Evolutionary conservation across 768 basidiomycete genomes (phyloP).

Genomic region (Xerocomellus chrysenteron): DNA sequence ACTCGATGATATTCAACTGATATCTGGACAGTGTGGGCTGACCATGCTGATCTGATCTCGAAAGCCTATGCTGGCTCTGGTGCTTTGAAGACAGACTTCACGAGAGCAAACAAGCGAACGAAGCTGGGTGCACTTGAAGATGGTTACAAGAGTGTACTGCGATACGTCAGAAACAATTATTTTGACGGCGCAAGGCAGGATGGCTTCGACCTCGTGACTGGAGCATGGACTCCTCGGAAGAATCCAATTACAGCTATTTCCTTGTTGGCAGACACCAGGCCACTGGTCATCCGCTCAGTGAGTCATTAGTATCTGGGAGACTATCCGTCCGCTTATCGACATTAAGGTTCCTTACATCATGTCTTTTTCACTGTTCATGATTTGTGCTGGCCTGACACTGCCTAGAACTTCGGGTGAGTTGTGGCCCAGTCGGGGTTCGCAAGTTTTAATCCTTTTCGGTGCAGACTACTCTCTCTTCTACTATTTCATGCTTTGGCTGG

Average conservation of each 20-base stretch:
- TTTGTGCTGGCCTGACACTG: conserved; percentile 80
- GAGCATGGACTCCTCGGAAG: conserved; percentile 82
- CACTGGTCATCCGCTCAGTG: conserved; percentile 83
- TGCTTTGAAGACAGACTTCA: conserved; percentile 95
- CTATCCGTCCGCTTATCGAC: conserved; percentile 1
- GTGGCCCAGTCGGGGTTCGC: neutral
- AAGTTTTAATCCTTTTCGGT: conserved; percentile 1
- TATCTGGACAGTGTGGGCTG: conserved; percentile 81
- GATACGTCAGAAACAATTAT: conserved; percentile 96
- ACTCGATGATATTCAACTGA: conserved; percentile 7
- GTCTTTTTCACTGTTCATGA: conserved; percentile 83
- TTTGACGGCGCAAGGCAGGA: conserved; percentile 94
- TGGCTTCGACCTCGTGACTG: conserved; percentile 92
- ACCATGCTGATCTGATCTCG: conserved; percentile 90
- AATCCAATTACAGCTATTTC: conserved; percentile 69
- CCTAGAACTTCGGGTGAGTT: conserved; percentile 83
- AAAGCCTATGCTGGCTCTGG: conserved; percentile 93
- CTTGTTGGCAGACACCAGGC: conserved; percentile 73
- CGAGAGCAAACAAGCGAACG: conserved; percentile 88
- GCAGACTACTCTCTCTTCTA: conserved; percentile 83
- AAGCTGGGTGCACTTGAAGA: conserved; percentile 79
- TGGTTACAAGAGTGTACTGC: conserved; percentile 75
- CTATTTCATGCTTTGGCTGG: conserved; percentile 81
- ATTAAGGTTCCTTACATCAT: conserved; percentile 79
- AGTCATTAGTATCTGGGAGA: conserved; percentile 28